phyloP scores from a whole-genome alignment of 202 grass and related monocot genomes.

The Saccharum hybrid region DNA sequence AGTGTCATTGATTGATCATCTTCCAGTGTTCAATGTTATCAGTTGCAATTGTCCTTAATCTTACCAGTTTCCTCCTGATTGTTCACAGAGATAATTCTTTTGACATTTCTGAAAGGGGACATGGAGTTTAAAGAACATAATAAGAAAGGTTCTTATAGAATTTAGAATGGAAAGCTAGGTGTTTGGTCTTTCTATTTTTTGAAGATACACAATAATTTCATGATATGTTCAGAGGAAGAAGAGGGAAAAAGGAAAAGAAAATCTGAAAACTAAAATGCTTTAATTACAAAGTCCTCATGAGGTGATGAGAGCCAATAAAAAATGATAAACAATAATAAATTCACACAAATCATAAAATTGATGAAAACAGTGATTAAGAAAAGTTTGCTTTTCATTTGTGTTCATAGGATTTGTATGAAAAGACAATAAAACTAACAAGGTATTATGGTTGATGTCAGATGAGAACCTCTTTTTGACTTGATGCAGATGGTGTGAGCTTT shows the following conservation, averaged over 20 bases:
- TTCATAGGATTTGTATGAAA: conserved; percentile 1
- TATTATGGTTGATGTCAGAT: conserved; percentile 20
- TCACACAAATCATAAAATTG: not conserved
- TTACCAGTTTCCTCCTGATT: conserved; percentile 1
- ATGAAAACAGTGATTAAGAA: not conserved
- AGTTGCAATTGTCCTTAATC: not conserved
- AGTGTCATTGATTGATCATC: not conserved
- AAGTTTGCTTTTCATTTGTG: not conserved
- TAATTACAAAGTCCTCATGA: not conserved
- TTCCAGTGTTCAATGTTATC: conserved; percentile 4
- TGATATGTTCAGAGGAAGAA: conserved; percentile 14
- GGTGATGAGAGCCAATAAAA: not conserved
- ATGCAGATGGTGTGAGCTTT: conserved; percentile 57
- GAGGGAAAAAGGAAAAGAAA: not conserved
- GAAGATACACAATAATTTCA: not conserved
- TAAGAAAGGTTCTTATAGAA: not conserved
- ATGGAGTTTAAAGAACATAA: not conserved
- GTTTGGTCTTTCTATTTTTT: not conserved
- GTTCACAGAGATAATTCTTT: not conserved
- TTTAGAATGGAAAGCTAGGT: not conserved
- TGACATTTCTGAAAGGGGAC: conserved; percentile 21
- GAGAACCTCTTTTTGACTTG: not conserved
- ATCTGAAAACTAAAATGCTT: not conserved
- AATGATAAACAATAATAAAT: not conserved
- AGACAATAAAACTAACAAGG: not conserved